Conservation (phyloP, 1,139 yeast genomes). For the Candida tunisiensis region DNA sequence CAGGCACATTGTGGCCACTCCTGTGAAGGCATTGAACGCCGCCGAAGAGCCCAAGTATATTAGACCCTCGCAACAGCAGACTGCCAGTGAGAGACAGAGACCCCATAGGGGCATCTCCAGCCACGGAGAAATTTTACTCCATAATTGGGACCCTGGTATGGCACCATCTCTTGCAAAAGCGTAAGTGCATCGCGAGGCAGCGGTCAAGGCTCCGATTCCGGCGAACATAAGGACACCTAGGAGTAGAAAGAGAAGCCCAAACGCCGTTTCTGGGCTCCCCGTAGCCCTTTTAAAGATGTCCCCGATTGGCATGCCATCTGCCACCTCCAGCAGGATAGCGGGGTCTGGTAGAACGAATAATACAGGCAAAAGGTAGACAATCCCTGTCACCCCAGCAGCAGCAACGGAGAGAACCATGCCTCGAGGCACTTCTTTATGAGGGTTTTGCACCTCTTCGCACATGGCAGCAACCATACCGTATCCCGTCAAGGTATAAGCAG, state of each 20-base stretch:
- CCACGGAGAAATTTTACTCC: too few species aligned
- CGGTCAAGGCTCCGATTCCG: slow-evolving; percentile 54
- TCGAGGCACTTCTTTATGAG: slow-evolving; percentile 9
- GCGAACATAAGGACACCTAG: slow-evolving; percentile 34
- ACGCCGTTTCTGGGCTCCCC: too few species aligned
- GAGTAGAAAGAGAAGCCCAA: slow-evolving; percentile 11
- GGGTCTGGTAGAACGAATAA: slow-evolving; percentile 39
- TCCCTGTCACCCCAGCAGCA: too few species aligned
- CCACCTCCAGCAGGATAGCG: slow-evolving; percentile 24
- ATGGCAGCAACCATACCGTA: slow-evolving; percentile 63
- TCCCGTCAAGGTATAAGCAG: slow-evolving; percentile 27
- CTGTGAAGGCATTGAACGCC: slow-evolving; percentile 74
- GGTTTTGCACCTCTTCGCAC: slow-evolving; percentile 27
- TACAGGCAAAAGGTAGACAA: too few species aligned
- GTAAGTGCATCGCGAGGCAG: slow-evolving; percentile 40
- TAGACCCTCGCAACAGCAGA: neutral
- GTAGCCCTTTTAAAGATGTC: slow-evolving; percentile 43
- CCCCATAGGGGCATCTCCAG: too few species aligned
- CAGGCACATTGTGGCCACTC: slow-evolving; percentile 67
- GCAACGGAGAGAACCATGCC: slow-evolving; percentile 9
- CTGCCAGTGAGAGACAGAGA: neutral
- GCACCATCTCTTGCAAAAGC: slow-evolving; percentile 60
- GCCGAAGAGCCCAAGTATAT: slow-evolving; percentile 40
- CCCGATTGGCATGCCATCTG: slow-evolving; percentile 40
- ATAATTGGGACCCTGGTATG: slow-evolving; percentile 32